phyloP scores from a whole-genome alignment of 2,329 filamentous ascomycete genomes.

The Colletotrichum liriopes region DNA sequence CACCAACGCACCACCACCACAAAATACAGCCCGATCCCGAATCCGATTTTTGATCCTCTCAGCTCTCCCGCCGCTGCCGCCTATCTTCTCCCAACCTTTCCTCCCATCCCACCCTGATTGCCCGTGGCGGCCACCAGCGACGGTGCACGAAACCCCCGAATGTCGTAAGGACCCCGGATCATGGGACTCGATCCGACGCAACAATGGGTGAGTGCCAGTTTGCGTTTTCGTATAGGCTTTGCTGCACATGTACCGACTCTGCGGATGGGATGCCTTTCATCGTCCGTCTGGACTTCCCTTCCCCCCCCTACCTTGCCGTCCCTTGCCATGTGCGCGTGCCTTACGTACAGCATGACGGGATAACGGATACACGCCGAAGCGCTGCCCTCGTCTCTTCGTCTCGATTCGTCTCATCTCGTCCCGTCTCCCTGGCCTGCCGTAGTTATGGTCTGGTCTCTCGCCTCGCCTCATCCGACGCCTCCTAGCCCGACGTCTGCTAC shows the following conservation, averaged over 20 bases:
- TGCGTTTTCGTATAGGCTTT: constrained; percentile 18
- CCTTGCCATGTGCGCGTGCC: constrained; percentile 1
- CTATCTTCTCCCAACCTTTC: not conserved
- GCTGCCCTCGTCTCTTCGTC: constrained; percentile 8
- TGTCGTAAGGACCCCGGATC: constrained; percentile 48
- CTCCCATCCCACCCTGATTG: not conserved
- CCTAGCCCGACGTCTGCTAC: constrained; percentile 13
- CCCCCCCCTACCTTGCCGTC: constrained; percentile 12
- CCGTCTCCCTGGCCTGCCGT: constrained; percentile 33
- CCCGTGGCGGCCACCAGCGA: constrained; percentile 23
- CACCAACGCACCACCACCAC: not conserved
- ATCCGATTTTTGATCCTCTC: not conserved
- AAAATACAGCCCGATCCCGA: constrained; percentile 1
- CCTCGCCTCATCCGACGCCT: constrained; percentile 10
- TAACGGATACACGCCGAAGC: constrained; percentile 7
- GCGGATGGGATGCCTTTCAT: constrained; percentile 2
- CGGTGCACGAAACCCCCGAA: constrained; percentile 37
- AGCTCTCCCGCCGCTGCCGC: not conserved
- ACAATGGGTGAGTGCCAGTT: constrained; percentile 53
- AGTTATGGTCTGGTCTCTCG: constrained; percentile 30
- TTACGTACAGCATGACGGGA: constrained; percentile 11
- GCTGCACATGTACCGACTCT: constrained; percentile 1
- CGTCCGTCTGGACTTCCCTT: not conserved
- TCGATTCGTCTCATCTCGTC: constrained; percentile 28
- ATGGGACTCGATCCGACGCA: constrained; percentile 53